These are phyloP conservation scores for Stramenopiles sp. DNA, from an alignment of 352 stramenopile species.

Conservation along the genomic window DNA sequence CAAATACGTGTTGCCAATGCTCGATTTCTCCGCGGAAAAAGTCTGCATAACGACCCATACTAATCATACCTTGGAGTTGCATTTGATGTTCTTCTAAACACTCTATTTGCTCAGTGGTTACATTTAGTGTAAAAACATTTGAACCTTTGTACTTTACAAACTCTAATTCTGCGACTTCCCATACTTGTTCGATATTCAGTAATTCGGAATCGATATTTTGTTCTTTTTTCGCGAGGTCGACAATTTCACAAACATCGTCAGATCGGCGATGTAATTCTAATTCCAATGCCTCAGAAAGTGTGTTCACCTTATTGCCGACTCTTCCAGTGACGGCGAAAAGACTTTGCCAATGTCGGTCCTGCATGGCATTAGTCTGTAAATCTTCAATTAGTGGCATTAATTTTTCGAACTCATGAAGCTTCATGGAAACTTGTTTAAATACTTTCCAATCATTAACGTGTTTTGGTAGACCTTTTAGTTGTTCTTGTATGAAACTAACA, in stretches of 20 bases:
- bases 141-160: slow-evolving; percentile 54
- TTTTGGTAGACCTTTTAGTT: slow-evolving; percentile 58
- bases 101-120: slow-evolving; percentile 93
- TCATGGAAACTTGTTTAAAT: slow-evolving; percentile 65
- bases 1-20: slow-evolving; percentile 91
- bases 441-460: slow-evolving; percentile 79
- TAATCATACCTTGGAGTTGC: slow-evolving; percentile 87
- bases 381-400: slow-evolving; percentile 72
- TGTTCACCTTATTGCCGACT: too few relatives aligned
- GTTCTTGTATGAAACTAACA: slow-evolving; percentile 32
- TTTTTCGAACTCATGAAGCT: slow-evolving; percentile 55
- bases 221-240: slow-evolving; percentile 89
- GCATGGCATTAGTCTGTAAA: slow-evolving; percentile 87
- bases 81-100: slow-evolving; percentile 95
- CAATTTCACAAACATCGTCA: slow-evolving; percentile 72
- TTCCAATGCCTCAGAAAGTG: too few relatives aligned
- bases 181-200: slow-evolving; percentile 52
- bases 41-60: too few relatives aligned
- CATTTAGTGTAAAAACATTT: slow-evolving; percentile 32
- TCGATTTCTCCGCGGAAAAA: slow-evolving; percentile 85
- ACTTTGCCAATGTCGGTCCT: slow-evolving; percentile 87
- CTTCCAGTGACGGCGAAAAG: slow-evolving; percentile 19
- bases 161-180: slow-evolving; percentile 32
- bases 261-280: slow-evolving; percentile 27
- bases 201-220: slow-evolving; percentile 98